Conservation (phyloP, 495 filamentous ascomycete genomes). For the Trichodelitschia bisporula region DNA sequence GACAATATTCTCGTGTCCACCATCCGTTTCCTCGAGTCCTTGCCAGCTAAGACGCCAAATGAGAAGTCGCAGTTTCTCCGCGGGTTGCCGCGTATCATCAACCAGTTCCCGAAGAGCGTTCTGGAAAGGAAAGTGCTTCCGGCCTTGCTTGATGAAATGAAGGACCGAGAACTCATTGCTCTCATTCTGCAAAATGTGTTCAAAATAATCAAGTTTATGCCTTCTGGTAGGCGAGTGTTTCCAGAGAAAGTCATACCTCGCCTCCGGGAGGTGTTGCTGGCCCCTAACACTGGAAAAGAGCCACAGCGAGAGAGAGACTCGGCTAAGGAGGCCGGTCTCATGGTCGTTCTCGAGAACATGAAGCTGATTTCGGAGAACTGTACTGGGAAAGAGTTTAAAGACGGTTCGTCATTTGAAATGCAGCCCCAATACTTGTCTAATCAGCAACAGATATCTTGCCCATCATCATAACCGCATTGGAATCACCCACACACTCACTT, state of each 20-base stretch:
- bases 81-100: slow-evolving; percentile 61
- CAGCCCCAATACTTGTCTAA: not conserved
- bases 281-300: slow-evolving; percentile 15
- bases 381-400: slow-evolving; percentile 80
- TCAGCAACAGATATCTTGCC: slow-evolving; percentile 47
- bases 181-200: slow-evolving; percentile 78
- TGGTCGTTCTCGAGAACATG: slow-evolving; percentile 70
- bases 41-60: slow-evolving; percentile 73
- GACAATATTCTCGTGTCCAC: slow-evolving; percentile 91
- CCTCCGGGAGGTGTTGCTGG: slow-evolving; percentile 58
- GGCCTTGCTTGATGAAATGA: slow-evolving; percentile 69
- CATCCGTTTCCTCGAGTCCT: slow-evolving; percentile 72
- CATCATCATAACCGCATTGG: slow-evolving; percentile 53
- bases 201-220: slow-evolving; percentile 52
- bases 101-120: slow-evolving; percentile 75
- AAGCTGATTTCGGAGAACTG: slow-evolving; percentile 49
- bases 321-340: slow-evolving; percentile 67
- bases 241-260: slow-evolving; percentile 63
- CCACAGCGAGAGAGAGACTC: slow-evolving; percentile 43
- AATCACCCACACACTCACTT: slow-evolving; percentile 67
- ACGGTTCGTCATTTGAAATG: slow-evolving; percentile 27
- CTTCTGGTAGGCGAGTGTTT: slow-evolving; percentile 51
- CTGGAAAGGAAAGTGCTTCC: slow-evolving; percentile 87
- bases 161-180: slow-evolving; percentile 65
- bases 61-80: slow-evolving; percentile 86